Conservation (phyloP, 2,329 filamentous ascomycete genomes). For the Curvularia spicifera region DNA sequence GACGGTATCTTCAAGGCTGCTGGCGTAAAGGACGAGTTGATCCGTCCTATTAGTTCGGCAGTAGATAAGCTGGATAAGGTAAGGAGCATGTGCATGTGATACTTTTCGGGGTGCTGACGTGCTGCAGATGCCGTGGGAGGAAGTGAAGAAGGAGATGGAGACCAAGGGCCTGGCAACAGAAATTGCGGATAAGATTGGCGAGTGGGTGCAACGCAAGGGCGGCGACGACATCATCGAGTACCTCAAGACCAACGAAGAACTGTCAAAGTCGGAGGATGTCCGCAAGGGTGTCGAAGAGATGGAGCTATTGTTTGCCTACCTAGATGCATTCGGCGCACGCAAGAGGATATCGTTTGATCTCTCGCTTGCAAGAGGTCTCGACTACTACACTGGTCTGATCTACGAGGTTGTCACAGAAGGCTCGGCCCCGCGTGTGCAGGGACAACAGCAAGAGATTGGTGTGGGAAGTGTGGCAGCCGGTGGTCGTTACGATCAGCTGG, state of each 20-base stretch:
- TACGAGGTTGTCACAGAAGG: slow-evolving; percentile 88
- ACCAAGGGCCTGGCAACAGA: slow-evolving; percentile 81
- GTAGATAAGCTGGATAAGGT: slow-evolving; percentile 96
- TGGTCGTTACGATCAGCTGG: slow-evolving; percentile 89
- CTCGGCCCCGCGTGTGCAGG: slow-evolving; percentile 62
- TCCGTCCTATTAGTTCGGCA: slow-evolving; percentile 86
- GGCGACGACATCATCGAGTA: slow-evolving; percentile 70
- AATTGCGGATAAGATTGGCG: slow-evolving; percentile 85
- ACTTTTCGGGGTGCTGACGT: slow-evolving; percentile 20
- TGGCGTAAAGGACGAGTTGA: slow-evolving; percentile 85
- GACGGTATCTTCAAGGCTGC: slow-evolving; percentile 92
- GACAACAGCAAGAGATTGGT: slow-evolving; percentile 60
- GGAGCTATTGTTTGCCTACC: slow-evolving; percentile 78
- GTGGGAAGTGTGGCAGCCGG: slow-evolving; percentile 89
- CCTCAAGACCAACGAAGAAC: slow-evolving; percentile 33
- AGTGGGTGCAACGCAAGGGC: slow-evolving; percentile 80
- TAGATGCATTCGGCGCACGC: slow-evolving; percentile 76
- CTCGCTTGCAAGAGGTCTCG: slow-evolving; percentile 86
- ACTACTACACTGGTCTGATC: slow-evolving; percentile 90
- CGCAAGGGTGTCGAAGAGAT: slow-evolving; percentile 83
- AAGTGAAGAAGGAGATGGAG: slow-evolving; percentile 92
- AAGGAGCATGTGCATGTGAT: neutral
- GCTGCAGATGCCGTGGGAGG: slow-evolving; percentile 71
- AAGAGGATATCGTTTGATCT: slow-evolving; percentile 86
- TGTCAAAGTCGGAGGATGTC: slow-evolving; percentile 67